Conservation (phyloP, 2,329 filamentous ascomycete species). For the Hymenoscyphus fraxineus region DNA sequence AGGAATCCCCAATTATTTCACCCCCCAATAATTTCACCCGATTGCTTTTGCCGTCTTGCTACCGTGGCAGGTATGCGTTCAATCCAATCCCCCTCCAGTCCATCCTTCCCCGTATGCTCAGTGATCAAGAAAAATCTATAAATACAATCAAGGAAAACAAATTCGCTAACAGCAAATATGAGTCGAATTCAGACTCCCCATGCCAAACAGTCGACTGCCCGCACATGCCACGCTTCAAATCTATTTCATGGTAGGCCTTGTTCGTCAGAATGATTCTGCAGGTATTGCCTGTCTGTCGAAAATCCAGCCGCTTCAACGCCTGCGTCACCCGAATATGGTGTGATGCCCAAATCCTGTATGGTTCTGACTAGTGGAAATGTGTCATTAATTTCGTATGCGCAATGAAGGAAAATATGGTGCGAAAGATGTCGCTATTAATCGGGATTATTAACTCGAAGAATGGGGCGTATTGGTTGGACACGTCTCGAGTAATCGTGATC, state of each 20-base stretch:
- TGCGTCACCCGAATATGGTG: slow-evolving; percentile 20
- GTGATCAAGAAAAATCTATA: slow-evolving; percentile 4
- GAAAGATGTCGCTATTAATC: slow-evolving; percentile 42
- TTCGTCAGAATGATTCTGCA: slow-evolving; percentile 6
- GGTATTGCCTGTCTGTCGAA: slow-evolving; percentile 10
- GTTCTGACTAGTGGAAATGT: slow-evolving; percentile 18
- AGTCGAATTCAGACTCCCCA: background rate
- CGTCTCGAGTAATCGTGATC: slow-evolving; percentile 62
- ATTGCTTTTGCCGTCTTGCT: background rate
- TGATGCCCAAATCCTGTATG: slow-evolving; percentile 27
- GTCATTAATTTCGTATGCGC: slow-evolving; percentile 26
- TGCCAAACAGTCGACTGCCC: background rate
- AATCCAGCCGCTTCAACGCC: slow-evolving; percentile 21
- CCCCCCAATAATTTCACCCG: background rate
- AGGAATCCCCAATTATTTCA: background rate
- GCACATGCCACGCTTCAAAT: background rate
- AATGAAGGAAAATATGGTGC: slow-evolving; percentile 16
- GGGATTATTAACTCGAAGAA: slow-evolving; percentile 61
- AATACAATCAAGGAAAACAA: slow-evolving; percentile 1
- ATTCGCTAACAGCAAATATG: slow-evolving; percentile 3
- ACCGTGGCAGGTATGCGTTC: slow-evolving; percentile 1
- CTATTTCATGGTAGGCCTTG: slow-evolving; percentile 3
- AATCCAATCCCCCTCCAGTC: background rate
- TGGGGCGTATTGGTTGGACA: slow-evolving; percentile 42
- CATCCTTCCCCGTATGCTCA: slow-evolving; percentile 1